Conservation (phyloP, 2,329 filamentous ascomycete species). For the Chrysoporthe cubensis region DNA sequence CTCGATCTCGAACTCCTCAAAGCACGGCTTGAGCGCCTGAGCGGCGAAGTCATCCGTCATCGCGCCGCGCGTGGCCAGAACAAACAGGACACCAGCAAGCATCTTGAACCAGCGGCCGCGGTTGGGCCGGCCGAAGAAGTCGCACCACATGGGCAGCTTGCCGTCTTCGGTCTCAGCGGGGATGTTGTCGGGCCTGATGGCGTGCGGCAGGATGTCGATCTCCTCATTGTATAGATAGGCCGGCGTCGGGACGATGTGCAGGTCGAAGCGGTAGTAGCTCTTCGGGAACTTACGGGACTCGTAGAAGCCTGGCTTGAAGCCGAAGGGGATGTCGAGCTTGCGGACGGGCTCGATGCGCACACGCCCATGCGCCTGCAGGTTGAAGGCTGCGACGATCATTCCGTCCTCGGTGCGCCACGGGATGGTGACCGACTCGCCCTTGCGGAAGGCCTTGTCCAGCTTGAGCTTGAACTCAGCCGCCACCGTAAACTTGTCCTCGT, state of each 20-base stretch:
- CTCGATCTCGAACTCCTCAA: constrained; percentile 67
- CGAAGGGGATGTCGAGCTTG: constrained; percentile 67
- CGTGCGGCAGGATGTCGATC: constrained; percentile 29
- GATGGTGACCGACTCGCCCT: constrained; percentile 48
- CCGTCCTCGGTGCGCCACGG: constrained; percentile 66
- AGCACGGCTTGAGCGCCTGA: constrained; percentile 57
- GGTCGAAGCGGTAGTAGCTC: constrained; percentile 65
- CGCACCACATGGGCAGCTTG: constrained; percentile 72
- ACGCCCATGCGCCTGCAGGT: constrained; percentile 63
- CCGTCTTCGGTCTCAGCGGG: constrained; percentile 47
- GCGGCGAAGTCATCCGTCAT: constrained; percentile 57
- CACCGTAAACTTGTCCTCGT: constrained; percentile 58
- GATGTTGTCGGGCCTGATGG: constrained; percentile 41
- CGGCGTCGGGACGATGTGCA: constrained; percentile 62
- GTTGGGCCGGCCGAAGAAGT: constrained; percentile 66
- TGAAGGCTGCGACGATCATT: constrained; percentile 67
- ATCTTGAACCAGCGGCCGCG: constrained; percentile 66
- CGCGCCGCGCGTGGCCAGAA: constrained; percentile 65
- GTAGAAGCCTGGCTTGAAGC: constrained; percentile 73
- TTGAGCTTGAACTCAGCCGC: constrained; percentile 63
- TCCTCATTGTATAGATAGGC: constrained; percentile 53
- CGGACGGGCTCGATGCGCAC: constrained; percentile 58
- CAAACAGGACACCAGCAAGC: constrained; percentile 64
- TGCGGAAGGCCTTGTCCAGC: constrained; percentile 60
- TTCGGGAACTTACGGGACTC: constrained; percentile 71